Percentiles rank a stretch among this genome's conserved stretches.
These are phyloP conservation scores for Marasmius sp. DNA, from an alignment of 1,284 basidiomycete genomes.

Conservation along the genomic window DNA sequence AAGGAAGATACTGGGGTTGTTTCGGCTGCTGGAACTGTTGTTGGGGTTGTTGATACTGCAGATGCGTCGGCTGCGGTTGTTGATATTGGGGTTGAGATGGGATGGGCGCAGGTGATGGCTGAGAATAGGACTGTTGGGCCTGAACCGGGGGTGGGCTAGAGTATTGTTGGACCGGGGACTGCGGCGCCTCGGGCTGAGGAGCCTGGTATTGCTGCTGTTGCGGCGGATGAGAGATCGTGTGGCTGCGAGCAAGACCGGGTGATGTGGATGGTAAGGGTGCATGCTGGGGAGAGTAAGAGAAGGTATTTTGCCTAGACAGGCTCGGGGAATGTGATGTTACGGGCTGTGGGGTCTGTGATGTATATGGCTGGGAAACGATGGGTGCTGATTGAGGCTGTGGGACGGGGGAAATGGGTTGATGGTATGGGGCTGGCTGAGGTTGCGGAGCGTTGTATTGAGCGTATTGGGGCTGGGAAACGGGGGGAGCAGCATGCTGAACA, in stretches of 20 bases:
- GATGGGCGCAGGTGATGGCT: conserved; percentile 21
- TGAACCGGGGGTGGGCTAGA: conserved; percentile 12
- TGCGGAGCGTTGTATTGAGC: conserved; percentile 16
- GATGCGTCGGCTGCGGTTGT: conserved; percentile 15
- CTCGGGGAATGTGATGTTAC: conserved; percentile 21
- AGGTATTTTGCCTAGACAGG: conserved; percentile 35
- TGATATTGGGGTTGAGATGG: conserved; percentile 16
- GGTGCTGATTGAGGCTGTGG: conserved; percentile 14
- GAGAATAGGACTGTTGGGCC: conserved; percentile 29
- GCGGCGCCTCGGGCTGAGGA: conserved; percentile 19
- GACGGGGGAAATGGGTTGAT: conserved; percentile 1
- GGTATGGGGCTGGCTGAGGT: conserved; percentile 13
- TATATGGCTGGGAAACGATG: conserved; percentile 16
- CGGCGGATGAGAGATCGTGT: conserved; percentile 37
- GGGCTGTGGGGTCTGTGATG: conserved; percentile 14
- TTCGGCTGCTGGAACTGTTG: conserved; percentile 18
- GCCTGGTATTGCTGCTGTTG: conserved; percentile 30
- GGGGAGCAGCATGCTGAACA: neutral
- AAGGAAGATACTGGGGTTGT: conserved; percentile 22
- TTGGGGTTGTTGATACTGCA: conserved; percentile 15
- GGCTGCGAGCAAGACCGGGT: conserved; percentile 38
- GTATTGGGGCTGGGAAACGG: conserved; percentile 8
- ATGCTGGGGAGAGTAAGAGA: conserved; percentile 24
- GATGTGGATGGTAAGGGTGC: conserved; percentile 15
- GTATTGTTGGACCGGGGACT: conserved; percentile 30